A percentile compares a stretch with the other conserved stretches of the same genome.
phyloP scores from a whole-genome alignment of 176 grass and related monocot genomes.

The Dactylis glomerata region DNA sequence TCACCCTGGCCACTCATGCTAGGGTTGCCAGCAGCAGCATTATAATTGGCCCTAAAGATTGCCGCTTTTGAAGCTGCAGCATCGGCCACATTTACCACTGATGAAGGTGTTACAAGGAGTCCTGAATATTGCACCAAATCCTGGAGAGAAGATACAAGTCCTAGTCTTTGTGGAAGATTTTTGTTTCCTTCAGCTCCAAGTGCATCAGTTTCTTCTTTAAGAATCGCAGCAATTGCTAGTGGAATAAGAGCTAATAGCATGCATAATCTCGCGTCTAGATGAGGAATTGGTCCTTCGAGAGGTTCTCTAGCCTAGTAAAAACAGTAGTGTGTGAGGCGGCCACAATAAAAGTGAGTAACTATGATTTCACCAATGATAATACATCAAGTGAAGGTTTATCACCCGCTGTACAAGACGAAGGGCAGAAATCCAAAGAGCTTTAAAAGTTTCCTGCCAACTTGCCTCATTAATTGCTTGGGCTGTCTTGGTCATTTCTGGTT shows the following conservation, averaged over 20 bases:
- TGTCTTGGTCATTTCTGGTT: constrained; percentile 78
- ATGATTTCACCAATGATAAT: constrained; percentile 14
- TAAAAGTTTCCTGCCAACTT: constrained; percentile 97
- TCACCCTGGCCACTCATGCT: constrained; percentile 40
- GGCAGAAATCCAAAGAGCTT: constrained; percentile 92
- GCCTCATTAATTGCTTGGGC: constrained; percentile 83
- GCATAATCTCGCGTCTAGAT: constrained; percentile 84
- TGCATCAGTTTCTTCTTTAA: constrained; percentile 68
- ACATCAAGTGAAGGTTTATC: constrained; percentile 24
- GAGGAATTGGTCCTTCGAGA: constrained; percentile 82
- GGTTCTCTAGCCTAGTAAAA: constrained; percentile 73
- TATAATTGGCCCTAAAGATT: constrained; percentile 60
- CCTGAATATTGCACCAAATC: constrained; percentile 76
- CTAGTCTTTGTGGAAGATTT: constrained; percentile 61
- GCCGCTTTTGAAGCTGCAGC: constrained; percentile 85
- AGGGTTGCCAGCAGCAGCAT: constrained; percentile 40
- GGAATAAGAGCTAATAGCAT: constrained; percentile 85
- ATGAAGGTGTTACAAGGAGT: constrained; percentile 82
- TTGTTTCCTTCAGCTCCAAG: constrained; percentile 42
- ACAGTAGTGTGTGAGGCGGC: constrained; percentile 26
- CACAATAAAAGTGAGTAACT: constrained; percentile 9
- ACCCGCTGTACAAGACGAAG: constrained; percentile 94
- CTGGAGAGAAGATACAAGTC: constrained; percentile 84
- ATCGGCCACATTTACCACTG: constrained; percentile 74
- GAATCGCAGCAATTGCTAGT: constrained; percentile 58